Conservation (phyloP, 441 rosid species). For the Pelargonium fulgidum region DNA sequence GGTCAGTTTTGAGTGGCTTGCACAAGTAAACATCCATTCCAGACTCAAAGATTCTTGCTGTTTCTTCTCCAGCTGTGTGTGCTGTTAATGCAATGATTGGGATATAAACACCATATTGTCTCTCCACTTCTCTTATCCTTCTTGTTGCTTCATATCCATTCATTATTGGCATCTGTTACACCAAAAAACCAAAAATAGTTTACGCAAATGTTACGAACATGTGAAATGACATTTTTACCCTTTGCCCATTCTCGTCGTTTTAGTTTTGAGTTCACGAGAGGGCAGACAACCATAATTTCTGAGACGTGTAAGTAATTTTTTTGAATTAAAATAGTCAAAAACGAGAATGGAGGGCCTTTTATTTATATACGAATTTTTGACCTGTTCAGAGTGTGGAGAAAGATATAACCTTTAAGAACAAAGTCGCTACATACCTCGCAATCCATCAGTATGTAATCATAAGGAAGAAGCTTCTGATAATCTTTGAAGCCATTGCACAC, state of each 20-base stretch:
- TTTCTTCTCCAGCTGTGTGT: constrained; percentile 37
- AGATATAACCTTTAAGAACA: no score
- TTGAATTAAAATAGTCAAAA: neutral
- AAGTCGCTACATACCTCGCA: constrained; percentile 44
- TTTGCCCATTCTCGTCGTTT: no score
- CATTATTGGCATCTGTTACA: constrained; percentile 58
- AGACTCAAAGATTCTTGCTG: constrained; percentile 27
- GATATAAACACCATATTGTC: constrained; percentile 34
- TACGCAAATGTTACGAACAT: no score
- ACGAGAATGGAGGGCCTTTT: neutral
- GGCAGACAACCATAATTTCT: no score
- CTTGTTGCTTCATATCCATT: constrained; percentile 64
- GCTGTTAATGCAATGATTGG: constrained; percentile 73
- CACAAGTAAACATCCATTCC: constrained; percentile 57
- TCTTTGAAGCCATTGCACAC: constrained; percentile 33
- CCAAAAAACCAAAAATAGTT: neutral
- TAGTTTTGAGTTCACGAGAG: no score
- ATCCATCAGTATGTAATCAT: constrained; percentile 69
- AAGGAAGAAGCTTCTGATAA: constrained; percentile 36
- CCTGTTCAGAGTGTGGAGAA: no score
- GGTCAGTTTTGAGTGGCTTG: constrained; percentile 32
- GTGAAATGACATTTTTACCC: no score
- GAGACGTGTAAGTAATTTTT: no score
- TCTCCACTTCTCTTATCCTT: constrained; percentile 53
- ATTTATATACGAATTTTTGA: no score